Evolutionary conservation across 176 grass and related monocot genomes (phyloP).

Genomic region (Phragmites australis): DNA sequence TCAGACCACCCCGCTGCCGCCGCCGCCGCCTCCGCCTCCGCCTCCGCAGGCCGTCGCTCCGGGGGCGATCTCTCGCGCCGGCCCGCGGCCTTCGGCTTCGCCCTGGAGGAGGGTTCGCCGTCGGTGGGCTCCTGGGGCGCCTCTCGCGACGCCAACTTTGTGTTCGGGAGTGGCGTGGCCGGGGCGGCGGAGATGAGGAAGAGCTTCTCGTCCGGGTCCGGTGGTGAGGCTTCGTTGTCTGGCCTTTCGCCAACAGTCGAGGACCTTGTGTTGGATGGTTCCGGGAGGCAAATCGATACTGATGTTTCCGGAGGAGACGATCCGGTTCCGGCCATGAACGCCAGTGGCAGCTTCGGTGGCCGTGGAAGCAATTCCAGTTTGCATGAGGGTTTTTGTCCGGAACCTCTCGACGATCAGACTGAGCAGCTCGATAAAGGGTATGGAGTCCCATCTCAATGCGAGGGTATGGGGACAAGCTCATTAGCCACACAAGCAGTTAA

Average conservation of each 20-base stretch:
- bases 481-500: neutral
- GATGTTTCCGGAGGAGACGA: neutral
- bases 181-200: conserved; percentile 34
- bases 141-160: conserved; percentile 27
- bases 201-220: conserved; percentile 37
- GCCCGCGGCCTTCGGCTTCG: conserved; percentile 24
- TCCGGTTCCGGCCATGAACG: neutral
- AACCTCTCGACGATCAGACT: neutral
- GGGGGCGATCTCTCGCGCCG: conserved; percentile 17
- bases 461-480: neutral
- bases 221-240: neutral
- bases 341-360: neutral
- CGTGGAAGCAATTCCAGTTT: neutral
- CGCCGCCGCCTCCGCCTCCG: neutral
- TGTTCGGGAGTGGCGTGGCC: conserved; percentile 34
- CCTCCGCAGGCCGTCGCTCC: conserved; percentile 3
- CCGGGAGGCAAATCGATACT: conserved; percentile 10
- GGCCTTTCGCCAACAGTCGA: neutral
- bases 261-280: neutral
- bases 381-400: neutral
- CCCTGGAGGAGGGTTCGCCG: conserved; percentile 3
- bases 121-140: conserved; percentile 28
- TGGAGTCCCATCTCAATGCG: neutral
- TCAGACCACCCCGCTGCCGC: conserved; percentile 40
- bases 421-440: neutral